phyloP scores from a whole-genome alignment of 2,329 filamentous ascomycete genomes.

The Byssothecium circinans region DNA sequence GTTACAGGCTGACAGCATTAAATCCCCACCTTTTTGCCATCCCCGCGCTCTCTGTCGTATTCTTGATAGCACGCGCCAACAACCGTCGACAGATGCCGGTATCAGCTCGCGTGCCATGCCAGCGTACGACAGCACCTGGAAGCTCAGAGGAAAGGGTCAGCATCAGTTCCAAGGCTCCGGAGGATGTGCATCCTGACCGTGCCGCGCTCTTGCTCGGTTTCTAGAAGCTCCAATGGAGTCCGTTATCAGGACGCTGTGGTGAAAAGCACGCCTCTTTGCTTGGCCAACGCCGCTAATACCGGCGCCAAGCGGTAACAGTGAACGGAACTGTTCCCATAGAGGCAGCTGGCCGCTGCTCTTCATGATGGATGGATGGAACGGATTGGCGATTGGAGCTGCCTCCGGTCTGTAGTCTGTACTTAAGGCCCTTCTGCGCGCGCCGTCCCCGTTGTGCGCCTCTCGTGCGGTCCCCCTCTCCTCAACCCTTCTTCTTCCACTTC shows the following conservation, averaged over 20 bases:
- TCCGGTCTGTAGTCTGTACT: background rate
- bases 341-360: slow-evolving; percentile 15
- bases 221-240: background rate
- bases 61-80: background rate
- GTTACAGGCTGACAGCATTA: background rate
- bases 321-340: slow-evolving; percentile 11
- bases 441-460: background rate
- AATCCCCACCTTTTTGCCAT: background rate
- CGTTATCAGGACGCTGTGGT: background rate
- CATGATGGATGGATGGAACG: too few species aligned
- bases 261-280: background rate
- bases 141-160: background rate
- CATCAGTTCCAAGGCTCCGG: background rate
- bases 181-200: background rate
- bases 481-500: background rate
- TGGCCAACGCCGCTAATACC: slow-evolving; percentile 4
- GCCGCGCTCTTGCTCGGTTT: slow-evolving; percentile 2
- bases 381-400: slow-evolving; percentile 22
- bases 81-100: too few species aligned
- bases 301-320: background rate
- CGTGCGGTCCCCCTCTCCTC: slow-evolving; percentile 2
- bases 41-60: background rate
- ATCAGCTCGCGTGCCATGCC: too few species aligned
- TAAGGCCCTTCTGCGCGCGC: slow-evolving; percentile 3
- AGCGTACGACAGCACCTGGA: too few species aligned